These are phyloP conservation scores for Mycena sp. DNA, from an alignment of 1,284 basidiomycete species.

Conservation along the genomic window DNA sequence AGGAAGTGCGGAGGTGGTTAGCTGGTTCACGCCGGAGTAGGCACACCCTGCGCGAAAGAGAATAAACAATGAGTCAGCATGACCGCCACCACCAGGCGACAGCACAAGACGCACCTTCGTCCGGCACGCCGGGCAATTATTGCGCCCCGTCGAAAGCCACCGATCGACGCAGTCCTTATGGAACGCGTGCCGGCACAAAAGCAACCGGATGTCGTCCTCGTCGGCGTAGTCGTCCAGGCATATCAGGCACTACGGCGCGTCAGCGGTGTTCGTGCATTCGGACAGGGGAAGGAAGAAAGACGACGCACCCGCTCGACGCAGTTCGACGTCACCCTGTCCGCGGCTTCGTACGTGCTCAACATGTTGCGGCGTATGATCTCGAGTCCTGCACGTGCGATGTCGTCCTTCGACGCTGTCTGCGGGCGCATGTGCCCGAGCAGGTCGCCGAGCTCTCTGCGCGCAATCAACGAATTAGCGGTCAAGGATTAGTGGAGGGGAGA, in stretches of 20 bases:
- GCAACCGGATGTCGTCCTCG: constrained; percentile 80
- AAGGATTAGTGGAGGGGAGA: not conserved
- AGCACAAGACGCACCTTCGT: constrained; percentile 65
- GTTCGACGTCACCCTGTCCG: constrained; percentile 75
- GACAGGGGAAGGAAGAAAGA: constrained; percentile 11
- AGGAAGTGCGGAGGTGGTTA: too few relatives aligned
- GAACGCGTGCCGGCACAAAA: constrained; percentile 87
- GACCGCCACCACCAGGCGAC: too few relatives aligned
- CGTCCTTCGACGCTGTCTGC: constrained; percentile 80
- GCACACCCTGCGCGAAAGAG: too few relatives aligned
- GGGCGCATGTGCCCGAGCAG: constrained; percentile 82
- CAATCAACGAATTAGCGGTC: constrained; percentile 16
- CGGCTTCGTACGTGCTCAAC: constrained; percentile 62
- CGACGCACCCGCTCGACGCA: constrained; percentile 80
- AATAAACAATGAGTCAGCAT: too few relatives aligned
- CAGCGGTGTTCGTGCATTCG: not conserved
- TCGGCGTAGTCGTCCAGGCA: constrained; percentile 85
- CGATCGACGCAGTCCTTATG: constrained; percentile 88
- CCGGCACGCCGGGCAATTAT: constrained; percentile 92
- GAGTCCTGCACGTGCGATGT: constrained; percentile 84
- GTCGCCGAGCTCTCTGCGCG: constrained; percentile 75
- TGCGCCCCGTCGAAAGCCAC: constrained; percentile 87
- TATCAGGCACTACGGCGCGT: constrained; percentile 72
- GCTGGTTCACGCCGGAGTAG: too few relatives aligned
- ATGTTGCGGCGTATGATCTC: constrained; percentile 70